These are phyloP conservation scores for Blastobotrys persicus DNA, from an alignment of 1,139 yeast species.

Conservation along the genomic window DNA sequence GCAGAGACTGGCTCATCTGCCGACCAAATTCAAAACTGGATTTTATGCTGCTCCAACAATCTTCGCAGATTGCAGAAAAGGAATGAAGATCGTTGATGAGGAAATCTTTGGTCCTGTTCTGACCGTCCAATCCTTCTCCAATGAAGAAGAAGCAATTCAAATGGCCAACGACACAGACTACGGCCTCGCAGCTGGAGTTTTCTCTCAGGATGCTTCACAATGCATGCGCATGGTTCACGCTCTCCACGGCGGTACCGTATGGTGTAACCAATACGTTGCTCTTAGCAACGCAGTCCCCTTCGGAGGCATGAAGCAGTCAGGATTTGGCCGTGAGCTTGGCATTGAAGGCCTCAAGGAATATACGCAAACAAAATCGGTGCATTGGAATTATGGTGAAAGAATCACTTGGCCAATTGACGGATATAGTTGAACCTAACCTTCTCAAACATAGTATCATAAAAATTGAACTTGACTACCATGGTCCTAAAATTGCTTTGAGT, in stretches of 20 bases:
- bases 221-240: constrained; percentile 62
- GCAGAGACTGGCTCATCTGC: constrained; percentile 30
- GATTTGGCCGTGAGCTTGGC: constrained; percentile 85
- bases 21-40: constrained; percentile 55
- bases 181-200: constrained; percentile 85
- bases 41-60: constrained; percentile 78
- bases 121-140: constrained; percentile 64
- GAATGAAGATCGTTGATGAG: constrained; percentile 65
- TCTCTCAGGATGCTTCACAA: constrained; percentile 60
- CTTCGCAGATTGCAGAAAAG: constrained; percentile 64
- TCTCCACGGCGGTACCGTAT: constrained; percentile 78
- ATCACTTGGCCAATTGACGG: constrained; percentile 17
- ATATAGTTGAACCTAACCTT: no score
- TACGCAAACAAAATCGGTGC: constrained; percentile 71
- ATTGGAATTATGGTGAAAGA: constrained; percentile 12
- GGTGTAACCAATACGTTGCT: constrained; percentile 80
- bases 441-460: no score
- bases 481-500: no score
- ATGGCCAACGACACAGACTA: constrained; percentile 71
- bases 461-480: no score
- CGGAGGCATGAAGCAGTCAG: constrained; percentile 77
- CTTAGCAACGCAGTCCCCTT: constrained; percentile 73
- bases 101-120: constrained; percentile 95
- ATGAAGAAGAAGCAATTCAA: constrained; percentile 67
- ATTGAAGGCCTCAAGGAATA: constrained; percentile 70